phyloP scores from a whole-genome alignment of 768 basidiomycete species.

The Leucocoprinus leucothites region DNA sequence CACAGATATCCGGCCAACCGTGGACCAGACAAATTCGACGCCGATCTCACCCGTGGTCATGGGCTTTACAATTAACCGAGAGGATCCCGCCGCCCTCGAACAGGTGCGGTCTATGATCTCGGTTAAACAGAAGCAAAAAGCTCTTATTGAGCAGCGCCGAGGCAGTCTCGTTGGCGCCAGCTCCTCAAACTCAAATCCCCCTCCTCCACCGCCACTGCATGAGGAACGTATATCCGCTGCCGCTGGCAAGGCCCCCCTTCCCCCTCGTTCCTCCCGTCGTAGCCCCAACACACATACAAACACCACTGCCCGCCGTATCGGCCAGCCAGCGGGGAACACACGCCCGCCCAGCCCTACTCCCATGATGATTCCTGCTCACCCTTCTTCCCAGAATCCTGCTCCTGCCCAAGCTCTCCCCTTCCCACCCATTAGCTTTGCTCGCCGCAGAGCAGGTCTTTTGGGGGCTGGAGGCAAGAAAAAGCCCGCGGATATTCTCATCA shows the following conservation, averaged over 20 bases:
- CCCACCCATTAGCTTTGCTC: constrained; percentile 75
- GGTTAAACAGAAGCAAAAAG: constrained; percentile 71
- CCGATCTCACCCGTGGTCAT: constrained; percentile 68
- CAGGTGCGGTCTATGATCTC: constrained; percentile 60
- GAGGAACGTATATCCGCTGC: constrained; percentile 11
- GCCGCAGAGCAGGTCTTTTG: constrained; percentile 64
- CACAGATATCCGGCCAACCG: constrained; percentile 43
- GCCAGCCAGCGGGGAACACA: constrained; percentile 16
- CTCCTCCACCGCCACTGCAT: constrained; percentile 11
- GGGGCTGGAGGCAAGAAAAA: constrained; percentile 57
- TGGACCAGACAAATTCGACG: constrained; percentile 45
- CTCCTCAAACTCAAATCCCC: constrained; percentile 24
- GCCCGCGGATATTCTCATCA: constrained; percentile 78
- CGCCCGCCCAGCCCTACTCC: constrained; percentile 35
- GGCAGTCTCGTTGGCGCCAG: constrained; percentile 47
- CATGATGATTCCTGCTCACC: constrained; percentile 24
- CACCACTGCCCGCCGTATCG: constrained; percentile 27
- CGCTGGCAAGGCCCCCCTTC: constrained; percentile 1
- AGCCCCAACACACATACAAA: constrained; percentile 32
- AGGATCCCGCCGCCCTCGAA: constrained; percentile 57
- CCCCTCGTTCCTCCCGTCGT: constrained; percentile 29
- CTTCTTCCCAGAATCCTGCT: constrained; percentile 22
- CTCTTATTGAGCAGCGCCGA: constrained; percentile 66
- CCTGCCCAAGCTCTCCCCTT: constrained; percentile 51
- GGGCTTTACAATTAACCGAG: constrained; percentile 54